A percentile compares a stretch with the other conserved stretches of the same genome.
Evolutionary conservation across 179 eudicot genomes (phyloP).

Genomic region (Patellifolia procumbens): DNA sequence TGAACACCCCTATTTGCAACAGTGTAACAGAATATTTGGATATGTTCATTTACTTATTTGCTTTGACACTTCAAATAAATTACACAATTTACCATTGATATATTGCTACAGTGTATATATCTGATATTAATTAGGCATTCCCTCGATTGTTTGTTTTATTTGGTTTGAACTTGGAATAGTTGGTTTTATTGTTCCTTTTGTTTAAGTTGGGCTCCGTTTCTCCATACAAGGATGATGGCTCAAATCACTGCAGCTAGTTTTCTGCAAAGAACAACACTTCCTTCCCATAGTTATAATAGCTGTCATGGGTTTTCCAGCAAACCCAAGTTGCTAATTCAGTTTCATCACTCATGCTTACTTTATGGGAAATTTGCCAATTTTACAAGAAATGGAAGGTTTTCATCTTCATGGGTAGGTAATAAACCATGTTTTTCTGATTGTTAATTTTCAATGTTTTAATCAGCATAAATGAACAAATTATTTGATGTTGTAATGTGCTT

Average conservation of each 20-base stretch:
- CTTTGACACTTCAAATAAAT: no score
- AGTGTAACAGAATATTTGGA: no score
- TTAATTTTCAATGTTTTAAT: background rate
- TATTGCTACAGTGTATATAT: no score
- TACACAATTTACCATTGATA: no score
- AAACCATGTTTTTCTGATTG: background rate
- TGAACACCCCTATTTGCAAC: no score
- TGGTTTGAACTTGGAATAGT: background rate
- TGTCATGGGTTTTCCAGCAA: slow-evolving; percentile 7
- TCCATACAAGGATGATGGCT: slow-evolving; percentile 5
- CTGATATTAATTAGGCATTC: background rate
- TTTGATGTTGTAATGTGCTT: slow-evolving; percentile 17
- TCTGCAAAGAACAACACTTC: background rate
- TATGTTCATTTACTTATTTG: no score
- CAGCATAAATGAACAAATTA: background rate
- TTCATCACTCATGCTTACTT: background rate
- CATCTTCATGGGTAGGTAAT: slow-evolving; percentile 20
- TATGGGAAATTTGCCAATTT: background rate
- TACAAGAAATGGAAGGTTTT: slow-evolving; percentile 1
- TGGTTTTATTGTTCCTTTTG: background rate
- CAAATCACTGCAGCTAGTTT: background rate
- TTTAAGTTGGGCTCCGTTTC: background rate
- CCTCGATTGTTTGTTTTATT: background rate
- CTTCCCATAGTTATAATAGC: background rate
- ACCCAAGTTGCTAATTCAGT: background rate